Percentiles rank a stretch among this genome's conserved stretches.
phyloP scores from a whole-genome alignment of 2,329 filamentous ascomycete genomes.

The Cercospora citrullina region DNA sequence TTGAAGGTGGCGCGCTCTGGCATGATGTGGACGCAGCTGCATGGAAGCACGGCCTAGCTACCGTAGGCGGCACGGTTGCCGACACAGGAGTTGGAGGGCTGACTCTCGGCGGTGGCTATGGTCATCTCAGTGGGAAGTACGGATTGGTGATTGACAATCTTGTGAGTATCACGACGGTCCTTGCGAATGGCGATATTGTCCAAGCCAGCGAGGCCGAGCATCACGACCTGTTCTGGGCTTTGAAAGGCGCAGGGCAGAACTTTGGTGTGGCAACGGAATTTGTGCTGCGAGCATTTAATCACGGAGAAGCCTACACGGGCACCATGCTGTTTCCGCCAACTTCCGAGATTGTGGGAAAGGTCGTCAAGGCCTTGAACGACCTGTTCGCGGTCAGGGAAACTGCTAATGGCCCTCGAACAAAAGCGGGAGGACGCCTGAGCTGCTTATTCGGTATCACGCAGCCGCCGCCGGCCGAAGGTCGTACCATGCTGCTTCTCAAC shows the following conservation, averaged over 20 bases:
- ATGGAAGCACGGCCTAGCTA: conserved; percentile 55
- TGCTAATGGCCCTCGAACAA: conserved; percentile 20
- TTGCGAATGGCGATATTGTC: conserved; percentile 44
- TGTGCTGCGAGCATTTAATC: conserved; percentile 38
- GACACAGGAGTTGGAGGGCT: conserved; percentile 64
- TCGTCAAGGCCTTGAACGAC: conserved; percentile 28
- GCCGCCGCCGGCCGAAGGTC: conserved; percentile 29
- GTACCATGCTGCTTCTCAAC: conserved; percentile 29
- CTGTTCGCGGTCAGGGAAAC: conserved; percentile 26
- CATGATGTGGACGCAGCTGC: conserved; percentile 49
- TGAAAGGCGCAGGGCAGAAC: conserved; percentile 49
- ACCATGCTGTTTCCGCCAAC: conserved; percentile 39
- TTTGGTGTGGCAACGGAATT: conserved; percentile 52
- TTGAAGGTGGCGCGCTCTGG: conserved; percentile 32
- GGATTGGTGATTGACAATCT: conserved; percentile 58
- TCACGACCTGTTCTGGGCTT: conserved; percentile 51
- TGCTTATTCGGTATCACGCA: conserved; percentile 28
- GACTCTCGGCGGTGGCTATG: conserved; percentile 46
- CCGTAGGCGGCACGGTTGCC: conserved; percentile 62
- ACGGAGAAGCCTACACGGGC: conserved; percentile 41
- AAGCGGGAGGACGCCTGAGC: conserved; percentile 23
- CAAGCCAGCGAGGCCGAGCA: conserved; percentile 48
- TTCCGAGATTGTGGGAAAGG: conserved; percentile 23
- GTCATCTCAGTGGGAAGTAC: conserved; percentile 53
- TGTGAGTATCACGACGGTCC: conserved; percentile 42